A percentile compares a stretch with the other conserved stretches of the same genome.
Evolutionary conservation across 768 basidiomycete genomes (phyloP).

Genomic region (Inosperma sp.): DNA sequence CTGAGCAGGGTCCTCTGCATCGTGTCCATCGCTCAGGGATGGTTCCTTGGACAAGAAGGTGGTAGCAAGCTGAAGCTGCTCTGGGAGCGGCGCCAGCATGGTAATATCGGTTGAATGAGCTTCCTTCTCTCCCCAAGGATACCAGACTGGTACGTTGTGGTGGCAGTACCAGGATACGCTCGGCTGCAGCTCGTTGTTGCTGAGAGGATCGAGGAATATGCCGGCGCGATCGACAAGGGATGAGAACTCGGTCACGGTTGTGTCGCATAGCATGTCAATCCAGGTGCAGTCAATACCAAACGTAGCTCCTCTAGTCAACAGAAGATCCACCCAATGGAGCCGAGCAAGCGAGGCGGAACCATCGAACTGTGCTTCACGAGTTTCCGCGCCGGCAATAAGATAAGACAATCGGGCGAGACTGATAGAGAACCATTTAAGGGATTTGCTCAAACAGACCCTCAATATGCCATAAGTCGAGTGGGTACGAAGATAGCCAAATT

Average conservation of each 20-base stretch:
- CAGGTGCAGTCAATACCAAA: background rate
- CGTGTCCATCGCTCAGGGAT: background rate
- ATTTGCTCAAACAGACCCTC: background rate
- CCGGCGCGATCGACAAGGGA: background rate
- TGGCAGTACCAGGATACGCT: background rate
- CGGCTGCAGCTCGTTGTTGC: background rate
- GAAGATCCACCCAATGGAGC: background rate
- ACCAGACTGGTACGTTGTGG: slow-evolving; percentile 5
- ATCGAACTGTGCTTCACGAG: background rate
- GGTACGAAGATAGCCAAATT: background rate
- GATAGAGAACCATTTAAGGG: slow-evolving; percentile 2
- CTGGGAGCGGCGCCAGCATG: background rate
- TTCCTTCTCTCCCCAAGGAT: background rate
- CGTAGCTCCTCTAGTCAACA: background rate
- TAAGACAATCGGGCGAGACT: background rate
- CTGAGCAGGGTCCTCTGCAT: too few species aligned
- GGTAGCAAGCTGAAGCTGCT: background rate
- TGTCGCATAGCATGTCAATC: background rate
- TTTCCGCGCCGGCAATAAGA: slow-evolving; percentile 1
- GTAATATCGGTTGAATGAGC: background rate
- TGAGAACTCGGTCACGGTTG: background rate
- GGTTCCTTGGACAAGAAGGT: background rate
- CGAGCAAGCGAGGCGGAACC: background rate
- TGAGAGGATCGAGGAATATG: too few species aligned
- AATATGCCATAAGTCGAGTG: background rate